phyloP scores from a whole-genome alignment of 2,329 filamentous ascomycete genomes.

The Arthrobotrys pseudoclavata region DNA sequence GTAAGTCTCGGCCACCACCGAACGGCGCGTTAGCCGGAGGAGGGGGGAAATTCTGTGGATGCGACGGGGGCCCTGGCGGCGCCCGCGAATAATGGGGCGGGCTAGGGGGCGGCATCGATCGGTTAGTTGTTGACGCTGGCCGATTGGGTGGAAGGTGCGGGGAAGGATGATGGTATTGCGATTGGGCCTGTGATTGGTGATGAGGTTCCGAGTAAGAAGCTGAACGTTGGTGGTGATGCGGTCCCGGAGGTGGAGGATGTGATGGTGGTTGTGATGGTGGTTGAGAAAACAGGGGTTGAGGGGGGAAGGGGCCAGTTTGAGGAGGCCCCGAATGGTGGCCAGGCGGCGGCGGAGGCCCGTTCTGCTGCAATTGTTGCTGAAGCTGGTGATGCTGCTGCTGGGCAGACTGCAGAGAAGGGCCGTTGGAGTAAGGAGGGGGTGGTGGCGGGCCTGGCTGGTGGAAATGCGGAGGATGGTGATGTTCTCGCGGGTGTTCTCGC shows the following conservation, averaged over 20 bases:
- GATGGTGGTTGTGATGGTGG: not conserved
- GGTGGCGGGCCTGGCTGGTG: slow-evolving; percentile 50
- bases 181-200: slow-evolving; percentile 18
- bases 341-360: slow-evolving; percentile 10
- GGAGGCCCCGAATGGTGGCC: slow-evolving; percentile 45
- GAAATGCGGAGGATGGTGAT: slow-evolving; percentile 47
- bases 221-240: slow-evolving; percentile 56
- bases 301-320: slow-evolving; percentile 50
- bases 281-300: slow-evolving; percentile 58
- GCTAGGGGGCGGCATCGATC: slow-evolving; percentile 54
- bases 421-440: slow-evolving; percentile 41
- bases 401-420: slow-evolving; percentile 53
- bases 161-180: slow-evolving; percentile 47
- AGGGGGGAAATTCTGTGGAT: slow-evolving; percentile 54
- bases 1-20: slow-evolving; percentile 50
- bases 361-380: slow-evolving; percentile 59
- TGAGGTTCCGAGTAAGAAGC: slow-evolving; percentile 52
- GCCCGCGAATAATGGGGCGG: slow-evolving; percentile 55
- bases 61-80: slow-evolving; percentile 35
- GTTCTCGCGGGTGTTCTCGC: slow-evolving; percentile 32
- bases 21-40: slow-evolving; percentile 32
- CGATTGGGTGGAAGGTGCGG: slow-evolving; percentile 43
- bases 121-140: slow-evolving; percentile 39
- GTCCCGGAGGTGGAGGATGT: slow-evolving; percentile 28
- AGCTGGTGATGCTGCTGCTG: slow-evolving; percentile 60